These are phyloP conservation scores for Trichosporon ovoides DNA, from an alignment of 1,284 basidiomycete species.

Conservation along the genomic window DNA sequence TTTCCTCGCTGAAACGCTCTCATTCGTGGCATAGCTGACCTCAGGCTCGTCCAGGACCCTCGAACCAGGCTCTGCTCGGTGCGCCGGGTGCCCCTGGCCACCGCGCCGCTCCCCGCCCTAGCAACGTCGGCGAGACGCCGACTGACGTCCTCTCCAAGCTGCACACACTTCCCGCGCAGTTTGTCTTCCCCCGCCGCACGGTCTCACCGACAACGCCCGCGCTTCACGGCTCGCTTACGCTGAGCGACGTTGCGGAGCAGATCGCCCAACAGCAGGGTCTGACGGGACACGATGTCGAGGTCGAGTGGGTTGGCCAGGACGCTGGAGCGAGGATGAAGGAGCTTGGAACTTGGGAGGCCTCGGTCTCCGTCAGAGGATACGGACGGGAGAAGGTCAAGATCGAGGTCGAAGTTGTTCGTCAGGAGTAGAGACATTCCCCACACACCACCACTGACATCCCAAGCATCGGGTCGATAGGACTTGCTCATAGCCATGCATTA, in stretches of 20 bases:
- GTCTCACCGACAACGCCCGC: slow-evolving; percentile 27
- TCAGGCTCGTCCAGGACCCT: background rate
- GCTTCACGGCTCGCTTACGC: slow-evolving; percentile 38
- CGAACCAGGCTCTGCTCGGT: slow-evolving; percentile 7
- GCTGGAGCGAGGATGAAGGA: slow-evolving; percentile 33
- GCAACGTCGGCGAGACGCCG: slow-evolving; percentile 14
- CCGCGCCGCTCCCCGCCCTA: background rate
- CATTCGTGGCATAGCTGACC: background rate
- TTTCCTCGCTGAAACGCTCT: background rate
- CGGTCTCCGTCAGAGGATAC: slow-evolving; percentile 23
- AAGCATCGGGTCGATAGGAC: background rate
- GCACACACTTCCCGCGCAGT: slow-evolving; percentile 22
- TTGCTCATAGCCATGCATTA: slow-evolving; percentile 12
- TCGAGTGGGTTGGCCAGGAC: slow-evolving; percentile 29
- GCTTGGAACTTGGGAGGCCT: slow-evolving; percentile 26
- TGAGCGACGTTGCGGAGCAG: slow-evolving; percentile 29
- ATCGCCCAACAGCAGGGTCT: slow-evolving; percentile 25
- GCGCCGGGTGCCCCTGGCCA: slow-evolving; percentile 4
- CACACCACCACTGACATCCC: background rate
- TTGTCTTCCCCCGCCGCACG: slow-evolving; percentile 33
- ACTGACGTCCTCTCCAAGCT: slow-evolving; percentile 24
- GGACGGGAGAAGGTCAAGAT: slow-evolving; percentile 28
- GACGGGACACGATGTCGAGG: slow-evolving; percentile 18
- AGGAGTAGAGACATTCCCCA: slow-evolving; percentile 9
- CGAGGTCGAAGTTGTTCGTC: slow-evolving; percentile 21